These are phyloP conservation scores for Brasenia schreberi DNA, from an alignment of 164 flowering plant genomes.

Conservation along the genomic window DNA sequence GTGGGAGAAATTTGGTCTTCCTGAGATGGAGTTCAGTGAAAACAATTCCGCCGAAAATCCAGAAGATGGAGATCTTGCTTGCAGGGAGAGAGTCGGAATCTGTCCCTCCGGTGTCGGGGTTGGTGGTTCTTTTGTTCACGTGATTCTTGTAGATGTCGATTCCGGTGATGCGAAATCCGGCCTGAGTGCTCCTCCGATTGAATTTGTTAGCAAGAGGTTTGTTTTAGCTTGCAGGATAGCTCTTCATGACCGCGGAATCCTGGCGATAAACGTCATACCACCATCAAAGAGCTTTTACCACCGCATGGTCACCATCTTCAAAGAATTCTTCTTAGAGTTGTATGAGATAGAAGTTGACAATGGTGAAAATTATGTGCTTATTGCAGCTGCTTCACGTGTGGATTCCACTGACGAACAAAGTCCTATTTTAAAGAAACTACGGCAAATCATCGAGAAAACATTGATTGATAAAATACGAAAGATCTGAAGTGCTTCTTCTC, in stretches of 20 bases:
- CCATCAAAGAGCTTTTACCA: conserved; percentile 25
- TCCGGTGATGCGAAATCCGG: conserved; percentile 46
- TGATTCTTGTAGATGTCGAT: conserved; percentile 83
- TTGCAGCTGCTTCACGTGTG: conserved; percentile 38
- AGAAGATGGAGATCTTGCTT: background rate
- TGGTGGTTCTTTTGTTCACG: conserved; percentile 31
- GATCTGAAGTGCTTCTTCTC: conserved; percentile 17
- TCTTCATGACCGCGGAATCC: conserved; percentile 39
- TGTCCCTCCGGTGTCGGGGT: background rate
- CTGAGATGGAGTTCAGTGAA: background rate
- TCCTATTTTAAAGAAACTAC: conserved; percentile 32
- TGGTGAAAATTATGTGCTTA: conserved; percentile 63
- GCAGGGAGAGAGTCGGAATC: background rate
- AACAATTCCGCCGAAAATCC: background rate
- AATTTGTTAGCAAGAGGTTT: conserved; percentile 32
- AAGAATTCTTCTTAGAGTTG: conserved; percentile 39
- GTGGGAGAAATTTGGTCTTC: background rate
- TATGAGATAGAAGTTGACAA: conserved; percentile 72
- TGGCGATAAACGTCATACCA: conserved; percentile 68
- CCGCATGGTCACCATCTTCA: conserved; percentile 20
- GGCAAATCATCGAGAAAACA: conserved; percentile 12
- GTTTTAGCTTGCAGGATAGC: conserved; percentile 32
- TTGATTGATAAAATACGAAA: conserved; percentile 41
- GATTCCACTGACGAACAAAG: conserved; percentile 7
- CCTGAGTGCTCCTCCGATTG: conserved; percentile 60